A percentile compares a stretch with the other conserved stretches of the same genome.
phyloP scores from a whole-genome alignment of 2,329 filamentous ascomycete species.

The Emericellopsis cladophorae region DNA sequence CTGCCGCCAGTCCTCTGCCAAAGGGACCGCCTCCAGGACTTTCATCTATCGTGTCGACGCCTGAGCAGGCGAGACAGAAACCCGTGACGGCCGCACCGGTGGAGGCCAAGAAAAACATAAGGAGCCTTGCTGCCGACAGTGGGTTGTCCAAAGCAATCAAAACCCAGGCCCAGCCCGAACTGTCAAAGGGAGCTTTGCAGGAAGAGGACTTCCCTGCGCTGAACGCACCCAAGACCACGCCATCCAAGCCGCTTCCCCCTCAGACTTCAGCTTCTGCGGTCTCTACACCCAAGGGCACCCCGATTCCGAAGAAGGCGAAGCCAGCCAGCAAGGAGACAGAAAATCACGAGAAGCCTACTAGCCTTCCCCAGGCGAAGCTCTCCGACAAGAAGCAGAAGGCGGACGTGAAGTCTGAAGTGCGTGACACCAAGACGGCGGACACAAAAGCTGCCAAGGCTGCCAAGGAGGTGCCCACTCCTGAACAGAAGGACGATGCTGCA shows the following conservation, averaged over 20 bases:
- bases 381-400: not conserved
- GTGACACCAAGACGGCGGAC: not conserved
- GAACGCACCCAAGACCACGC: slow-evolving; percentile 28
- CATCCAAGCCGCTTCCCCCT: slow-evolving; percentile 11
- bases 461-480: not conserved
- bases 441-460: not conserved
- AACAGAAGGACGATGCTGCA: not conserved
- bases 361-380: not conserved
- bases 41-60: slow-evolving; percentile 14
- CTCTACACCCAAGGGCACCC: slow-evolving; percentile 19
- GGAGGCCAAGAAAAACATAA: slow-evolving; percentile 29
- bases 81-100: slow-evolving; percentile 9
- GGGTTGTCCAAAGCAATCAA: slow-evolving; percentile 33
- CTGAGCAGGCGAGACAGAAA: slow-evolving; percentile 19
- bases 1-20: slow-evolving; percentile 10
- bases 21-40: slow-evolving; percentile 12
- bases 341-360: slow-evolving; percentile 9
- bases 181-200: slow-evolving; percentile 25
- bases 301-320: slow-evolving; percentile 21
- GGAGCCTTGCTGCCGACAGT: slow-evolving; percentile 29
- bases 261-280: slow-evolving; percentile 18
- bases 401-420: not conserved
- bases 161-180: slow-evolving; percentile 17
- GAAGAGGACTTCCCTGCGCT: slow-evolving; percentile 53
- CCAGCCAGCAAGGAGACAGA: slow-evolving; percentile 7